Conservation (phyloP, 768 basidiomycete genomes). For the Mycena rosella region DNA sequence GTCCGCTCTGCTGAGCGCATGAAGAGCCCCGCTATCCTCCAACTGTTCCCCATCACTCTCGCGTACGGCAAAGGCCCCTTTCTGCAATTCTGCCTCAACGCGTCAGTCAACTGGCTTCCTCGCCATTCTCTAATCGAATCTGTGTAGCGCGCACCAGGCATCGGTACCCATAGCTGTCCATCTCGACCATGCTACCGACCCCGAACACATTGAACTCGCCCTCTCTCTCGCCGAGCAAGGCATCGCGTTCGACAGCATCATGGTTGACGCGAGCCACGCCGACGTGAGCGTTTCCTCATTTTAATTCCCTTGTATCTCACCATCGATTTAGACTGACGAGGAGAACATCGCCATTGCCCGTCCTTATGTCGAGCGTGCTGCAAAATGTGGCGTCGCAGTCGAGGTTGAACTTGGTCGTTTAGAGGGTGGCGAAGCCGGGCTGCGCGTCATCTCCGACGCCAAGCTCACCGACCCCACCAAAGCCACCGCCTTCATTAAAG, state of each 20-base stretch:
- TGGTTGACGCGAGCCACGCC: conserved; percentile 65
- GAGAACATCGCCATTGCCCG: conserved; percentile 60
- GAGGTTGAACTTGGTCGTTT: conserved; percentile 63
- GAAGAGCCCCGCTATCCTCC: conserved; percentile 59
- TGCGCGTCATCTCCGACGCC: conserved; percentile 60
- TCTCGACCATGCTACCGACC: conserved; percentile 62
- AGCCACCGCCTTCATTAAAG: conserved; percentile 57
- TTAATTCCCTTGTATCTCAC: not conserved
- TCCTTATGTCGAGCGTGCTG: conserved; percentile 59
- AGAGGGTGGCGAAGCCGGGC: conserved; percentile 63
- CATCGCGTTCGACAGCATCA: conserved; percentile 62
- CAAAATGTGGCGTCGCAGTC: conserved; percentile 54
- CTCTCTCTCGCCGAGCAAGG: conserved; percentile 59
- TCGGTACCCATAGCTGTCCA: conserved; percentile 64
- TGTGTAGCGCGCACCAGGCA: conserved; percentile 55
- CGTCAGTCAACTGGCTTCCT: conserved; percentile 42
- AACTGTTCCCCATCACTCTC: conserved; percentile 61
- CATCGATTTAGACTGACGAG: too few species aligned
- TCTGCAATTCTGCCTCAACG: conserved; percentile 57
- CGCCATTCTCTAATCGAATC: not conserved
- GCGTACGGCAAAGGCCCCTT: conserved; percentile 61
- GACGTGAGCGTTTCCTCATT: conserved; percentile 50
- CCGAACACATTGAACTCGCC: conserved; percentile 60
- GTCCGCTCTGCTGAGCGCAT: conserved; percentile 63
- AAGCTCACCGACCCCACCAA: conserved; percentile 60